Base-by-base conservation (phyloP, 768 basidiomycete genomes). In the Leccinum truebloodii region DNA sequence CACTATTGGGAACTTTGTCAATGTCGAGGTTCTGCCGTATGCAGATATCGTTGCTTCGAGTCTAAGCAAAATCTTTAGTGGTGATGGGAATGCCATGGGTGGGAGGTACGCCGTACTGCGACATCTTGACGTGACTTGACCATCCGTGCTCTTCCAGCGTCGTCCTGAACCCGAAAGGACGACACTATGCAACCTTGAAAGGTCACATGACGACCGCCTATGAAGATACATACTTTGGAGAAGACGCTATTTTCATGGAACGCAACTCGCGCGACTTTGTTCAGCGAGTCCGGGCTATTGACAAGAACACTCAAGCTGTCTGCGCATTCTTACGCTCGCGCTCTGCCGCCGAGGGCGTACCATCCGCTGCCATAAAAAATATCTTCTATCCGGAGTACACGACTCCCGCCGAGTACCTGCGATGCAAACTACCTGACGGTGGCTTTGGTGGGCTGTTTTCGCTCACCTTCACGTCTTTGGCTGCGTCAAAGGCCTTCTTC, bases 171-270 rank as follows among this genome's bases (percentile, higher is more conserved):
- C 94, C 95, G 0, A 77, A 81, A 67, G 80, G 87, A 7, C 83
- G 81, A 4, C 82, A 90, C 68, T 95, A 96, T 71, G 54, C 75
- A 0, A 61, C 76, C 1, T 83, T 99, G 52, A 93, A 90, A 67
- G 68, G 76, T 0, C 76, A 85, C 51, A 78, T 94, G 67, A 68
- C 75, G 67, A 68, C 75, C 8, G 77, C 72, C 6, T 98, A 87
- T 73, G 92, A 96, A 71, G 95, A 99, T 70, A 77, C 78, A 24
- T 98, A 93, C 77, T 98, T 89, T 65, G 81, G 85, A 68, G 92
- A 95, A 72, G 96, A 99, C 69, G 94, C 92, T 46, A 86, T 98
- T 58, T 96, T 87, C 80, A 91, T 99, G 90, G 96, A 99, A 72
- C 90, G 95, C 65, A 99, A 99, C 76, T 98, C 96, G 18, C 92